Base-by-base conservation (phyloP, 352 stramenopile species). In the Globisporangium apiculatum region DNA sequence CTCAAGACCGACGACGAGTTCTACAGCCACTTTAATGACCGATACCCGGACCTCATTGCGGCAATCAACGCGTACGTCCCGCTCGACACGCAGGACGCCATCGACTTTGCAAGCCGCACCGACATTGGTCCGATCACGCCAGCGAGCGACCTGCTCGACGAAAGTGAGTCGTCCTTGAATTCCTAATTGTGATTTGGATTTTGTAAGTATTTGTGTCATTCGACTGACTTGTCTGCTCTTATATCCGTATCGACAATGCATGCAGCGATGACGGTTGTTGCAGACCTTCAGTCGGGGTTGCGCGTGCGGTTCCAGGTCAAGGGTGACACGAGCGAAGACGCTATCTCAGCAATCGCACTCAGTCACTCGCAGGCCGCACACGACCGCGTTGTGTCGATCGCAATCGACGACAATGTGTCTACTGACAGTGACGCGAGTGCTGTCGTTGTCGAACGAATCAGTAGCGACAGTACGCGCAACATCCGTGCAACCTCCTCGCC, bases 21-120 rank as follows among this genome's bases (percentile, higher is more conserved):
- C 63, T 90, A 90, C 68, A 79, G 69, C 64, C 78, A 94, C 58
- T 94, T 94, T 55, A 87, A 84, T 48, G 76, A 85, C 59, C 80
- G 84, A 11, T 94, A 91, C 68, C 84, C 84, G 12, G 79, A 94
- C 5, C 53, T 94, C 2, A 77, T 94, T 35, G 71, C 74, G 11
- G 59, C 65, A 8, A 85, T 94, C 53, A 76, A 90, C 58, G 61
- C 74, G 49, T 87, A 86, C 60, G 65, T 88, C 17, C 70, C 77
- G 53, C 65, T 94, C 31, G 78, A 83, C 48, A 48, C 57, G 10
- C 76, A 85, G 62, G 52, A 56, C 45, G 53, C 65, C 6, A 51
- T 69, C 49, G 66, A 76, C 41, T 64, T 85, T 35, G 71, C 75
- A 4, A 70, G 60, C 40, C 84, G 84, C 38, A 76, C 85, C 12